Base-by-base conservation (phyloP, 495 filamentous ascomycete genomes). In the Podospora pseudopauciseta region DNA sequence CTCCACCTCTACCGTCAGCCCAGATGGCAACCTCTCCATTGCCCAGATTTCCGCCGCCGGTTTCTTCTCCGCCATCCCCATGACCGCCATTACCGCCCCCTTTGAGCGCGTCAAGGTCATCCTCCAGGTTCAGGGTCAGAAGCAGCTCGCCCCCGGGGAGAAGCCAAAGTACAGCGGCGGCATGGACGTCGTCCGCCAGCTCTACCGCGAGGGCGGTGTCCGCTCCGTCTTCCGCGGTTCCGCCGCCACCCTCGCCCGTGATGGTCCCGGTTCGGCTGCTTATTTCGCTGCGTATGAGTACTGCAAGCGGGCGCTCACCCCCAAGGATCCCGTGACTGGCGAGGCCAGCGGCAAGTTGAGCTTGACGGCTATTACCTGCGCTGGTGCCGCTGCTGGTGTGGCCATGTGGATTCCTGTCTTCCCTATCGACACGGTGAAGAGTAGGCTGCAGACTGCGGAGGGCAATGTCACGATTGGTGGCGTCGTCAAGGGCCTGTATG, bases 371-470 rank as follows among this genome's bases (percentile, higher is more conserved):
- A 86, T 99, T n/a, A 88, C 92, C 69, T 84, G 86, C 49, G 95
- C 95, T 0, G 95, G 95, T 67, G 95, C 92, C 59, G 90, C 88
- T 0, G 95, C 95, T 0, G 95, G 95, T 73, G 88, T 99, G 60
- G 93, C 95, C 26, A 99, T 99, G 96, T 99, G 95, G 95, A 92
- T 97, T 68, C 92, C 96, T 27, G 93, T 99, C 20, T 99, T 99
- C 86, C 95, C 95, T 5, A 84, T 99, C 65, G 95, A 99, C 74
- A 99, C 95, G 0, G 88, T 99, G 78, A 99, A 99, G 86, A 92
- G 88, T 66, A 84, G 94, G 63, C 78, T 99, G 77, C 95, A 99
- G 86, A 95, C 92, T 56, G 92, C 92, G 27, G 91, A 95, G 69
- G 94, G 94, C 19, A 89, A 89, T 67, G 90, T 92, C 27, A 94